Evolutionary conservation across 2,329 filamentous ascomycete species (phyloP), one percentile per base, ranked within the genome.

Genomic region (Thielaviopsis euricoi): DNA sequence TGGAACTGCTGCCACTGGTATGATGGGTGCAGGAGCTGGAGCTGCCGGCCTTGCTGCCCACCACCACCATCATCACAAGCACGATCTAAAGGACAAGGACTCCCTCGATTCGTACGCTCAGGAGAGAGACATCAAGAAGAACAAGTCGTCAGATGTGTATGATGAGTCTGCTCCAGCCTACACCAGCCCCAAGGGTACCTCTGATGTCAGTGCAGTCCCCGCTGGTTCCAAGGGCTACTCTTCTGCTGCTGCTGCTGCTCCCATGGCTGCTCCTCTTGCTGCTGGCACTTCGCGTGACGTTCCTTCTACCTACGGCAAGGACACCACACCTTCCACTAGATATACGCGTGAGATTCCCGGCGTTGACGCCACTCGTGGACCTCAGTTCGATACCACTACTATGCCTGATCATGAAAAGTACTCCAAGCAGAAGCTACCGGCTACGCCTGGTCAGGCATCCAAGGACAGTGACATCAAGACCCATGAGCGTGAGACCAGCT

Each of bases 341-440:
- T n/a, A 21, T 9, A 6, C 17, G 43, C 43, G 43, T n/a, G 43
- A 19, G 43, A 48, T 48, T 48, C 43, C 43, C 43, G 43, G 43
- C 21, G 43, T 48, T 48, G 43, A 48, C 21, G 43, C 43, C 43
- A 48, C 43, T 48, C 43, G 43, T 48, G 43, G 43, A 48, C 43
- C 43, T 48, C 2, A 48, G 43, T 21, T 48, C 43, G n/a, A 21
- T 48, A 21, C 43, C 43, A n/a, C 43, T 48, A 3, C 43, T 48
- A n/a, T 48, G 43, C 19, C 19, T 49, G 46, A n/a, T 22, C 25
- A 50, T 21, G 43, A 48, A 46, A 55, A 57, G 50, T 57, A 57
- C 21, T 17, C 21, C 37, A 57, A 40, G 21, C 56, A 57, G 29
- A 25, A 25, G 2, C 48, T 53, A 7, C 29, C 56, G 12, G 51